These are phyloP conservation scores for Endocladia muricata DNA, from an alignment of 31 red algal genomes.

Conservation along the genomic window DNA sequence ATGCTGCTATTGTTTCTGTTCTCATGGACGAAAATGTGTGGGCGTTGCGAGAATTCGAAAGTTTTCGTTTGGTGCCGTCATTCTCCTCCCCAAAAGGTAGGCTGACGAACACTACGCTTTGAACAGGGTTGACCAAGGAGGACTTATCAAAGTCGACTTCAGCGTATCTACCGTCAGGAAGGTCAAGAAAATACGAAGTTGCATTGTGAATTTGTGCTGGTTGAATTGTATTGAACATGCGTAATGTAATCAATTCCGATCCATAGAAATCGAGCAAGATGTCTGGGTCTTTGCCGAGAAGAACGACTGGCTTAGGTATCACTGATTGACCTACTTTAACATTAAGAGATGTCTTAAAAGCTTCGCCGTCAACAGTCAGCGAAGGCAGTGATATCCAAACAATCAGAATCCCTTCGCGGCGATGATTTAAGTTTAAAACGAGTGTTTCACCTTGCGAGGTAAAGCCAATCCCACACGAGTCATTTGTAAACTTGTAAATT, in stretches of 20 bases:
- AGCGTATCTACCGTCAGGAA: background rate
- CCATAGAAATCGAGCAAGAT: background rate
- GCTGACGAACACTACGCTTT: background rate
- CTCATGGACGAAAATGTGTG: too few species aligned
- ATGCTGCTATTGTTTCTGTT: too few species aligned
- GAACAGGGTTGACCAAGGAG: background rate
- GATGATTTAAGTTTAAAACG: background rate
- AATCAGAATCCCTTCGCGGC: background rate
- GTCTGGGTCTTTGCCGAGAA: background rate
- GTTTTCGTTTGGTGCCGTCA: background rate
- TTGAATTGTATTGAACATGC: background rate
- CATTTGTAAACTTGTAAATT: background rate
- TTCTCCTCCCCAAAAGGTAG: background rate
- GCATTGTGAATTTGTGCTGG: background rate
- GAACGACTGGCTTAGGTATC: background rate
- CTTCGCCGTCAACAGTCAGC: background rate
- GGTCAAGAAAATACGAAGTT: background rate
- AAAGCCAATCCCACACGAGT: background rate
- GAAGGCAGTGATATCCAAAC: background rate
- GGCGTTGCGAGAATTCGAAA: too few species aligned
- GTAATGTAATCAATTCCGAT: background rate
- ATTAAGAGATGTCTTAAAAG: background rate
- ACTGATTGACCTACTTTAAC: background rate
- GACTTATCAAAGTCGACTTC: background rate
- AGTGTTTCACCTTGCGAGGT: background rate